Percentiles rank a stretch among this genome's conserved stretches.
Evolutionary conservation across 805 yeast species (phyloP).

Genomic region (Kodamaea sagamina): DNA sequence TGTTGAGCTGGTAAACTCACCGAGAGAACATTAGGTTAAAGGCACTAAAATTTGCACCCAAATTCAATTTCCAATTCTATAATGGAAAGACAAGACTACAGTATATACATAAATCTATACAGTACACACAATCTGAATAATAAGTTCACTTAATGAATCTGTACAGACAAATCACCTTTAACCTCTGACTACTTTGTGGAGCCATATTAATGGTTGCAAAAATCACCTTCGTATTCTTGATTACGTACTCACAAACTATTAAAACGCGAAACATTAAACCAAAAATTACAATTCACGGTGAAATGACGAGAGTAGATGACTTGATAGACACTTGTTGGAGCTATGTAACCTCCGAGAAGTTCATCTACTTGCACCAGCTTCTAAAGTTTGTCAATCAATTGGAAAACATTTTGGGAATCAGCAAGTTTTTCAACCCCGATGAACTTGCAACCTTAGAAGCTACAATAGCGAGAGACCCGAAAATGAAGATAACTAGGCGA

Average conservation of each 20-base stretch:
- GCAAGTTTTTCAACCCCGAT: slow-evolving; percentile 19
- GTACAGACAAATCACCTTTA: no score
- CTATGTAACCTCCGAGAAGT: background rate
- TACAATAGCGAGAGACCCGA: slow-evolving; percentile 15
- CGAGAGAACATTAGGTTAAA: no score
- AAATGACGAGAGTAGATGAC: slow-evolving; percentile 7
- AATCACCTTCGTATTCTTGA: no score
- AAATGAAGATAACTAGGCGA: slow-evolving; percentile 20
- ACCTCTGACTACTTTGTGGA: no score
- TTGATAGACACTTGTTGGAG: slow-evolving; percentile 15
- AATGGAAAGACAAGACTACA: no score
- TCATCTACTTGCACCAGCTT: slow-evolving; percentile 26
- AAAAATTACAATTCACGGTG: background rate
- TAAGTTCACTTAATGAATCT: no score
- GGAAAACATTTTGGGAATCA: slow-evolving; percentile 20
- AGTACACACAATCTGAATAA: no score
- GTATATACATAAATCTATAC: no score
- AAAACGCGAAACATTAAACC: background rate
- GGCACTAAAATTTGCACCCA: no score
- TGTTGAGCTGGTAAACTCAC: no score
- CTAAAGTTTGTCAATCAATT: slow-evolving; percentile 24
- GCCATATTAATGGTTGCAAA: no score
- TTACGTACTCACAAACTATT: background rate
- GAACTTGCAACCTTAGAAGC: slow-evolving; percentile 16
- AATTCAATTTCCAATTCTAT: no score